Conservation (phyloP, 768 basidiomycete species). For the Russula earlei region DNA sequence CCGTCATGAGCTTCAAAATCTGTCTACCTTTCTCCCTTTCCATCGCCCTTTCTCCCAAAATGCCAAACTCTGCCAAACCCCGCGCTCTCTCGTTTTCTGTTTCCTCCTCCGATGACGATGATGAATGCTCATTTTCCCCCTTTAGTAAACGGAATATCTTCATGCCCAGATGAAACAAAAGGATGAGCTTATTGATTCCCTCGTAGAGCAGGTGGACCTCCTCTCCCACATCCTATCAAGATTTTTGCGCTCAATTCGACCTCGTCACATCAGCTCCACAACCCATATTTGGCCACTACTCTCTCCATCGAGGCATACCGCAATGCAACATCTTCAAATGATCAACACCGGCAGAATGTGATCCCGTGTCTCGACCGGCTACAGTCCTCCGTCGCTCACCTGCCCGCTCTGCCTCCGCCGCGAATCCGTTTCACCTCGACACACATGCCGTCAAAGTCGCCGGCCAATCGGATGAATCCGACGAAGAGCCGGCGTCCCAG, state of each 20-base stretch:
- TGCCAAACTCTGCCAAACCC: neutral
- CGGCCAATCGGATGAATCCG: conserved; percentile 26
- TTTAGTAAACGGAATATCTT: conserved; percentile 74
- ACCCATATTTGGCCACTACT: conserved; percentile 72
- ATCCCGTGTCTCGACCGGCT: conserved; percentile 70
- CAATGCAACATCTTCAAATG: conserved; percentile 70
- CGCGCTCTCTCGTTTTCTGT: neutral
- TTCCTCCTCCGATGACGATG: conserved; percentile 13
- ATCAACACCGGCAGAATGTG: conserved; percentile 54
- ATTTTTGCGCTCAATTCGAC: neutral
- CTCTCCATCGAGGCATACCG: conserved; percentile 72
- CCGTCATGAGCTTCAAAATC: conserved; percentile 25
- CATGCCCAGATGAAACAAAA: conserved; percentile 80
- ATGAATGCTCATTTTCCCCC: conserved; percentile 23
- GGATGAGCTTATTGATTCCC: conserved; percentile 75
- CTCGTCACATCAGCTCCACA: conserved; percentile 47
- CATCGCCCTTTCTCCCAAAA: conserved; percentile 8
- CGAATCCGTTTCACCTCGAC: conserved; percentile 34
- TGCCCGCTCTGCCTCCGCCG: conserved; percentile 33
- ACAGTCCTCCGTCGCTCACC: conserved; percentile 49
- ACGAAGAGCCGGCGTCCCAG: conserved; percentile 3
- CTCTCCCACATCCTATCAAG: neutral
- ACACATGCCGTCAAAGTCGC: conserved; percentile 24
- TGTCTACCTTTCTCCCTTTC: conserved; percentile 26
- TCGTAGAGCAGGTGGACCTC: conserved; percentile 71